Base-by-base conservation (phyloP, 345 rosid genomes). In the Euphorbia pulcherrima region DNA sequence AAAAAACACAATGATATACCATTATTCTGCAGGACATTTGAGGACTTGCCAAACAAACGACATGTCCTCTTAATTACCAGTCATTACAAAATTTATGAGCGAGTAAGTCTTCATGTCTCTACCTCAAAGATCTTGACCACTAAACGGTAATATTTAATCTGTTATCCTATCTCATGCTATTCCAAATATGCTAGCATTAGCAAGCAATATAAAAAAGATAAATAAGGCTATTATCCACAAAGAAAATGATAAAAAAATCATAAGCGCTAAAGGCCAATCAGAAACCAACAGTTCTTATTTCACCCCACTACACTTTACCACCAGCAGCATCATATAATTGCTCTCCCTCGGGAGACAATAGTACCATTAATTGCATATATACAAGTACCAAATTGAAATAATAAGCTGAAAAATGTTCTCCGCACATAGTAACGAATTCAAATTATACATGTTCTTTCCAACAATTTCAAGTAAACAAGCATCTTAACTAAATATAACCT, bases 41-140 rank as follows among this genome's bases (percentile, higher is more conserved):
- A 33, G 63, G 16, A 35, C 63, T 59, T 59, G n/a, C 63, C 26
- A n/a, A 8, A 26, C 28, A 55, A 55, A 26, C 6, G 10, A 26
- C 12, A 56, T 56, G 17, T 24, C 27, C 13, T 23, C 50, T 12
- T 44, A 2, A 3, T 44, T 44, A 44, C 16, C 50, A 44, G 13
- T 37, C 18, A 35, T 16, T 26, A 46, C 6, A 30, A 57, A 17
- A 11, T 13, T 41, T 29, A 3, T 12, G 4, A 57, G 62, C 37
- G 59, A 30, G 21, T 18, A 46, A 41, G 29, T 9, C 64, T 56
- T 18, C 10, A 47, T 46, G 7, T 47, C 47, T 55, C 74, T 33
- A 30, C 64, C 30, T 46, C 17, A 39, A 53, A 70, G 41, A 57
- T 30, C 48, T 46, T 56, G 75, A 30, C 37, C 64, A 56, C 53